These are phyloP conservation scores for Dendrobium officinale DNA, from an alignment of 106 monocot genomes.

Conservation along the genomic window DNA sequence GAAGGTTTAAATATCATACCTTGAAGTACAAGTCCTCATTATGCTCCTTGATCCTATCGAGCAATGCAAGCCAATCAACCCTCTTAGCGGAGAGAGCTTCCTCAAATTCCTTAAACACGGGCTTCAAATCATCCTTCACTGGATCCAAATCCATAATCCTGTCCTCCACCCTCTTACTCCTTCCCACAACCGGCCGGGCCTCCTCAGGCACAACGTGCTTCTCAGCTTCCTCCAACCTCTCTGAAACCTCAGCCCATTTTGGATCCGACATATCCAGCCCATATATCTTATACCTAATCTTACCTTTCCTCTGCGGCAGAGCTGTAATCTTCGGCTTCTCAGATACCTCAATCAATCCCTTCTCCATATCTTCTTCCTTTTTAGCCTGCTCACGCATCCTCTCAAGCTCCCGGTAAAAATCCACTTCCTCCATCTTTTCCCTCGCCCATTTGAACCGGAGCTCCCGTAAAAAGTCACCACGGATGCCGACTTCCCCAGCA, in stretches of 20 bases:
- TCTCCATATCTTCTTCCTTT: constrained; percentile 14
- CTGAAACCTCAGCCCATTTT: constrained; percentile 60
- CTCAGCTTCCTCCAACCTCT: constrained; percentile 44
- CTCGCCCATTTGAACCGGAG: constrained; percentile 91
- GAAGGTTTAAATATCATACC: constrained; percentile 35
- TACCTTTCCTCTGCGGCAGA: constrained; percentile 67
- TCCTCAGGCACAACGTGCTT: constrained; percentile 34
- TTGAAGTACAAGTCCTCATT: constrained; percentile 55
- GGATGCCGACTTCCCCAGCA: constrained; percentile 71
- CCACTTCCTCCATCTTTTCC: constrained; percentile 77
- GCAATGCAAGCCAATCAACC: constrained; percentile 75
- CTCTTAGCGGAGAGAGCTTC: constrained; percentile 54
- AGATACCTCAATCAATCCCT: background rate
- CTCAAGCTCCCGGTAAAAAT: constrained; percentile 47
- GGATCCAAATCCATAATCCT: constrained; percentile 43
- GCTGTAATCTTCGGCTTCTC: constrained; percentile 11
- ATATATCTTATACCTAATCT: constrained; percentile 66
- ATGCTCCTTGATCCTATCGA: constrained; percentile 54
- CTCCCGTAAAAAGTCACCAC: constrained; percentile 64
- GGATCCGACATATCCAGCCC: constrained; percentile 80
- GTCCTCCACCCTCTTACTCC: constrained; percentile 56
- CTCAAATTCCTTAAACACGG: constrained; percentile 48
- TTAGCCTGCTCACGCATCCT: constrained; percentile 26
- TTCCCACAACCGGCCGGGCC: constrained; percentile 52
- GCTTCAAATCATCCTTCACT: constrained; percentile 36